Conservation (phyloP, 129 eudicot genomes). For the Escallonia rubra region DNA sequence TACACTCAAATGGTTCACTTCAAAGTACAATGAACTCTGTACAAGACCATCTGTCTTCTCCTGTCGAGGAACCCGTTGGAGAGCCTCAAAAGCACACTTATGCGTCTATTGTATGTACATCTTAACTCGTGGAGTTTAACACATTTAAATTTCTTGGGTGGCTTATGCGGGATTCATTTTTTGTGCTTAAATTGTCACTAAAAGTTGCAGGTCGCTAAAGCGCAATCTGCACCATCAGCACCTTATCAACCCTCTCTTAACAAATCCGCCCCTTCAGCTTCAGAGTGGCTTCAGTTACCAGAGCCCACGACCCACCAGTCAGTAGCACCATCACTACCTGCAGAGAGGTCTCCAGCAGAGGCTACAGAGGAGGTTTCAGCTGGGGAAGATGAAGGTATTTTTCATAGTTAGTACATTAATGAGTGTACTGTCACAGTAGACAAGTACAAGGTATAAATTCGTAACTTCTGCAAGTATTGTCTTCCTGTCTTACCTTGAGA, state of each 20-base stretch:
- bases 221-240: slow-evolving; percentile 40
- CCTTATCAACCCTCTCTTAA: slow-evolving; percentile 37
- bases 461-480: too few species aligned
- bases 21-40: slow-evolving; percentile 39
- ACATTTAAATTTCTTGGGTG: too few species aligned
- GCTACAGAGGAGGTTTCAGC: slow-evolving; percentile 43
- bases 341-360: slow-evolving; percentile 42
- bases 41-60: slow-evolving; percentile 36
- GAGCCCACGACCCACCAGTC: slow-evolving; percentile 51
- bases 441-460: background rate
- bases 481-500: too few species aligned
- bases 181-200: slow-evolving; percentile 10
- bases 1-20: slow-evolving; percentile 75
- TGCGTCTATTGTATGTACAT: slow-evolving; percentile 82
- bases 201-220: slow-evolving; percentile 78
- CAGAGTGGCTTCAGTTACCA: slow-evolving; percentile 50
- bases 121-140: too few species aligned
- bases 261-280: slow-evolving; percentile 38
- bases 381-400: slow-evolving; percentile 64
- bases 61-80: slow-evolving; percentile 53
- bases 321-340: slow-evolving; percentile 24
- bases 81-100: slow-evolving; percentile 97
- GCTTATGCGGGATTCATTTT: too few species aligned
- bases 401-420: background rate
- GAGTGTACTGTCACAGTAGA: background rate